Percentiles rank a stretch among this genome's conserved stretches.
Conservation (phyloP, 2,329 filamentous ascomycete species). For the Trichoderma sp. region DNA sequence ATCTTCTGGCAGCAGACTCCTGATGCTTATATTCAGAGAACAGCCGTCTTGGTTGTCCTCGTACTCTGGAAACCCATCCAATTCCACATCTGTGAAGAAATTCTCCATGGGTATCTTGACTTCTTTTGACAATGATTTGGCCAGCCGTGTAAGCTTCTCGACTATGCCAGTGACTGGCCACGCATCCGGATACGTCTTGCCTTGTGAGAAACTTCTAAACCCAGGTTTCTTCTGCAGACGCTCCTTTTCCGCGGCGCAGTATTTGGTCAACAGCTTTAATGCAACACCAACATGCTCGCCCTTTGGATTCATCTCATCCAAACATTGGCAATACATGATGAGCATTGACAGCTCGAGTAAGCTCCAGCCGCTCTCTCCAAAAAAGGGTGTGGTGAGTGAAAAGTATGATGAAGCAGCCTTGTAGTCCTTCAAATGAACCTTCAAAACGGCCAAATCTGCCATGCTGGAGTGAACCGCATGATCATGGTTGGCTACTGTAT, state of each 20-base stretch:
- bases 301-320: slow-evolving; percentile 72
- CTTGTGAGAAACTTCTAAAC: slow-evolving; percentile 24
- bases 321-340: slow-evolving; percentile 79
- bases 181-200: slow-evolving; percentile 29
- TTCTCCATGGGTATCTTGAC: slow-evolving; percentile 67
- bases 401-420: slow-evolving; percentile 75
- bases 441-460: slow-evolving; percentile 83
- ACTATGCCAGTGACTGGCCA: slow-evolving; percentile 51
- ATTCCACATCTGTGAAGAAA: slow-evolving; percentile 70
- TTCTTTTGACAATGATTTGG: slow-evolving; percentile 53
- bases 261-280: slow-evolving; percentile 72
- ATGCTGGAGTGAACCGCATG: slow-evolving; percentile 77
- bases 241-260: slow-evolving; percentile 56
- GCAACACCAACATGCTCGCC: slow-evolving; percentile 79
- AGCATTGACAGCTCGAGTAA: slow-evolving; percentile 80
- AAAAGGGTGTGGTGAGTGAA: slow-evolving; percentile 74
- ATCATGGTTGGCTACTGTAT: slow-evolving; percentile 73
- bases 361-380: slow-evolving; percentile 76
- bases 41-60: slow-evolving; percentile 74
- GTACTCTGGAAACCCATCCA: slow-evolving; percentile 70
- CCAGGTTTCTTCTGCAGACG: slow-evolving; percentile 42
- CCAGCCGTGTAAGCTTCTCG: slow-evolving; percentile 48
- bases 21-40: slow-evolving; percentile 65
- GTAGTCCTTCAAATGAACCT: slow-evolving; percentile 75
- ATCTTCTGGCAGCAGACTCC: slow-evolving; percentile 71